A percentile compares a stretch with the other conserved stretches of the same genome.
These are phyloP conservation scores for Neurospora sp. DNA, from an alignment of 495 filamentous ascomycete genomes.

Conservation along the genomic window DNA sequence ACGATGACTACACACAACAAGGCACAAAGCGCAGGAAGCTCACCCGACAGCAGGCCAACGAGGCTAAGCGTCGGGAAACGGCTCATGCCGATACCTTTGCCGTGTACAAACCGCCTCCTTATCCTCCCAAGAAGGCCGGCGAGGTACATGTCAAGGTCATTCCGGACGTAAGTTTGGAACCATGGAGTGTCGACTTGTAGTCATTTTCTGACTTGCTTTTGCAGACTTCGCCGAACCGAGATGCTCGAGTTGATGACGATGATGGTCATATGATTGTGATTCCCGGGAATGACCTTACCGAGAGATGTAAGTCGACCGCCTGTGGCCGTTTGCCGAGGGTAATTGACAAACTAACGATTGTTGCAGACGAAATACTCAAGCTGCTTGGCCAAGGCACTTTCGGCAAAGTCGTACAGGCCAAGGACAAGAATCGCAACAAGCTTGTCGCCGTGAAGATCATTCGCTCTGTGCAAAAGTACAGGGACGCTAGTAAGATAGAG, in stretches of 20 bases:
- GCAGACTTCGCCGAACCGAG: conserved; percentile 45
- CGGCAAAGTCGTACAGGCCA: conserved; percentile 92
- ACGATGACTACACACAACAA: conserved; percentile 46
- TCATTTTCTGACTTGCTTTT: not conserved
- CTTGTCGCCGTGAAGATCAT: conserved; percentile 96
- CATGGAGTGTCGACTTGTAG: not conserved
- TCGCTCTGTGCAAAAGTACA: conserved; percentile 93
- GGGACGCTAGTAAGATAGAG: conserved; percentile 94
- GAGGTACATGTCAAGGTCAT: conserved; percentile 80
- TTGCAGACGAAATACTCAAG: conserved; percentile 70
- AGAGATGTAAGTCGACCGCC: conserved; percentile 64
- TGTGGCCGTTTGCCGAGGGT: not conserved
- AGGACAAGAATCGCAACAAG: conserved; percentile 61
- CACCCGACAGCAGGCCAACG: conserved; percentile 68
- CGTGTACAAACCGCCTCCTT: conserved; percentile 74
- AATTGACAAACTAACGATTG: conserved; percentile 1
- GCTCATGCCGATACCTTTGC: conserved; percentile 59
- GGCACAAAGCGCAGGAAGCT: conserved; percentile 79
- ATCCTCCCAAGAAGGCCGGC: conserved; percentile 80
- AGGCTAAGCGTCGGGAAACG: conserved; percentile 66
- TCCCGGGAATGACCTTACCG: conserved; percentile 70
- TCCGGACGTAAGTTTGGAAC: conserved; percentile 59
- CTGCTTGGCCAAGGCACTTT: conserved; percentile 95
- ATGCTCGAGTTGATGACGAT: conserved; percentile 68
- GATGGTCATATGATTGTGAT: conserved; percentile 94